phyloP scores from a whole-genome alignment of 2,329 filamentous ascomycete species.

The Karstenula rhodostoma region DNA sequence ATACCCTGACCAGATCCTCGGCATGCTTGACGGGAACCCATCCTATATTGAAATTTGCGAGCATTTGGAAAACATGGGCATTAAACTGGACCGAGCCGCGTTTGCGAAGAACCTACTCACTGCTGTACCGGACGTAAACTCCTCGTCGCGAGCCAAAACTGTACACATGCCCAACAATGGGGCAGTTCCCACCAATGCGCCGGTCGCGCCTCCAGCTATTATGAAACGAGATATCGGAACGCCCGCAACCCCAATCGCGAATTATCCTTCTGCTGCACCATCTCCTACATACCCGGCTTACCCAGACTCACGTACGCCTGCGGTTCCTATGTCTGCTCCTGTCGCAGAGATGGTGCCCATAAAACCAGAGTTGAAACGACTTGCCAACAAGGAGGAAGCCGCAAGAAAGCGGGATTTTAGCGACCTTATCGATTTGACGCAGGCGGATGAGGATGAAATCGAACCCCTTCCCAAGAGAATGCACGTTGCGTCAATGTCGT shows the following conservation, averaged over 20 bases:
- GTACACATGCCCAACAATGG: conserved; percentile 20
- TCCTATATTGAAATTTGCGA: conserved; percentile 65
- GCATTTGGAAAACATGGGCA: conserved; percentile 58
- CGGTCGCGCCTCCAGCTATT: conserved; percentile 30
- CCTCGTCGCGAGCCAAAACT: conserved; percentile 28
- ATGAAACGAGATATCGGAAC: conserved; percentile 30
- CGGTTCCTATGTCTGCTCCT: conserved; percentile 29
- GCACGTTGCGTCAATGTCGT: conserved; percentile 25
- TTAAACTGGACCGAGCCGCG: conserved; percentile 60
- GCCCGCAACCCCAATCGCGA: conserved; percentile 26
- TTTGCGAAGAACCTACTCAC: conserved; percentile 62
- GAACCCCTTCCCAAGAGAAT: conserved; percentile 47
- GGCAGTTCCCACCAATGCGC: conserved; percentile 19
- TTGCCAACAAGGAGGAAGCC: conserved; percentile 61
- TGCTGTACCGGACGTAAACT: conserved; percentile 54
- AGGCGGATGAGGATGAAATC: conserved; percentile 54
- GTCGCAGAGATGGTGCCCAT: conserved; percentile 45
- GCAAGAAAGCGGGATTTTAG: conserved; percentile 64
- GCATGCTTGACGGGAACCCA: conserved; percentile 61
- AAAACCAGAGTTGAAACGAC: conserved; percentile 39
- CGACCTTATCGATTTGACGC: conserved; percentile 63
- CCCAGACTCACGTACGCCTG: background rate
- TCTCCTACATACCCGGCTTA: conserved; percentile 18
- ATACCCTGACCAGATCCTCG: conserved; percentile 51
- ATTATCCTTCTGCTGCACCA: conserved; percentile 25